phyloP scores from a whole-genome alignment of 2,329 filamentous ascomycete genomes.

The Aspergillus felis region DNA sequence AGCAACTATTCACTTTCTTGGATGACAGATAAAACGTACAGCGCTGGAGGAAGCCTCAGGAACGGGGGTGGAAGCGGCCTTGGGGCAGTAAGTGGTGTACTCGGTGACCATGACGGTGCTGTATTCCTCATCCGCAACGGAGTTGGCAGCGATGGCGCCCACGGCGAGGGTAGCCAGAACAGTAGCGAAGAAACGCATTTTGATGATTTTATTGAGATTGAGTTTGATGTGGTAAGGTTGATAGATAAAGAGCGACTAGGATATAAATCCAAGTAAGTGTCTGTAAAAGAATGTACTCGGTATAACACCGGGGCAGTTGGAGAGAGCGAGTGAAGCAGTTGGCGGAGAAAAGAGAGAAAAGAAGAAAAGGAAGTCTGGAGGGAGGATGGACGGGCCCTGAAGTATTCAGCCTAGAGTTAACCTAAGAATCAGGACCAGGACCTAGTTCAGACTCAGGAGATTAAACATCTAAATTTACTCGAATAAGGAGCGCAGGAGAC shows the following conservation, averaged over 20 bases:
- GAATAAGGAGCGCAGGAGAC: not conserved
- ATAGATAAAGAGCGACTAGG: slow-evolving; percentile 20
- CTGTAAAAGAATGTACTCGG: slow-evolving; percentile 38
- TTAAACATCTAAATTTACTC: not conserved
- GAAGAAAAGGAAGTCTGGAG: slow-evolving; percentile 5
- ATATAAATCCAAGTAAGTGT: slow-evolving; percentile 1
- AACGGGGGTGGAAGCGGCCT: slow-evolving; percentile 60
- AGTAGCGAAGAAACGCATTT: slow-evolving; percentile 49
- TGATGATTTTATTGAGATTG: slow-evolving; percentile 25
- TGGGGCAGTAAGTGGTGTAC: slow-evolving; percentile 70
- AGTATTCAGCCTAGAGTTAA: not conserved
- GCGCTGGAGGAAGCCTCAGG: slow-evolving; percentile 64
- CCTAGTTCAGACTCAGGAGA: not conserved
- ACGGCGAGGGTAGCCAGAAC: slow-evolving; percentile 36
- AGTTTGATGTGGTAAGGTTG: slow-evolving; percentile 16
- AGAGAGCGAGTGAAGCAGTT: slow-evolving; percentile 34
- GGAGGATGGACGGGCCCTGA: slow-evolving; percentile 7
- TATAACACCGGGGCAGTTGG: slow-evolving; percentile 41
- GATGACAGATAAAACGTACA: slow-evolving; percentile 37
- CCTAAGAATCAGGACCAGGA: not conserved
- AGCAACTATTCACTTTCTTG: not conserved
- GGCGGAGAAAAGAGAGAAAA: slow-evolving; percentile 12
- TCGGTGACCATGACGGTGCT: slow-evolving; percentile 64
- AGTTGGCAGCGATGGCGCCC: slow-evolving; percentile 31
- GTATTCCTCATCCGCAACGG: slow-evolving; percentile 20